These are phyloP conservation scores for Tolypocladium cylindrosporum DNA, from an alignment of 2,329 filamentous ascomycete species.

Conservation along the genomic window DNA sequence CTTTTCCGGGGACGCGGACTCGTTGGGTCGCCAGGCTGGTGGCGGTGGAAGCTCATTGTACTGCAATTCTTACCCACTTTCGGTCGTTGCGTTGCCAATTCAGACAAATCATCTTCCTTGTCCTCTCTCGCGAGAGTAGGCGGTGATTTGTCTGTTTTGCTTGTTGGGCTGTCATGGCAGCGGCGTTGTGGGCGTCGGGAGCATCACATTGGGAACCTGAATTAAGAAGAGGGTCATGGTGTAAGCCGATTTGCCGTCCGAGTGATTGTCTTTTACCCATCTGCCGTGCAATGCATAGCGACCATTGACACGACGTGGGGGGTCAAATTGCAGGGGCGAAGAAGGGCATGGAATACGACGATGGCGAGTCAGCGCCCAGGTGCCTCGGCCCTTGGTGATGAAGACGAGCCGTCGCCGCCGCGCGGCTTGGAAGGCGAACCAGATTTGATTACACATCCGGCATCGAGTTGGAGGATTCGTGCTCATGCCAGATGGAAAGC, in stretches of 20 bases:
- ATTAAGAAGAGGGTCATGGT: slow-evolving; percentile 7
- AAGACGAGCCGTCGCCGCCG: neutral
- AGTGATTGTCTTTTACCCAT: neutral
- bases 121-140: neutral
- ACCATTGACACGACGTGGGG: neutral
- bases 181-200: slow-evolving; percentile 21
- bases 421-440: too few species aligned
- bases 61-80: neutral
- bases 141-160: slow-evolving; percentile 5
- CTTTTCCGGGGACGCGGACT: neutral
- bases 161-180: slow-evolving; percentile 17
- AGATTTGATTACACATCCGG: neutral
- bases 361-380: neutral
- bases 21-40: neutral
- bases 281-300: neutral
- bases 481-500: neutral
- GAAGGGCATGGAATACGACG: neutral
- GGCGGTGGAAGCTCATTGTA: neutral
- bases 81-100: slow-evolving; percentile 11
- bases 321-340: neutral
- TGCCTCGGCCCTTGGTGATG: neutral
- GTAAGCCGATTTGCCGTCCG: neutral
- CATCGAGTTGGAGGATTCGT: neutral
- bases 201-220: slow-evolving; percentile 20
- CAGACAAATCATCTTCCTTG: slow-evolving; percentile 5